Conservation (phyloP, 1,139 yeast genomes). For the Diutina rugosa region DNA sequence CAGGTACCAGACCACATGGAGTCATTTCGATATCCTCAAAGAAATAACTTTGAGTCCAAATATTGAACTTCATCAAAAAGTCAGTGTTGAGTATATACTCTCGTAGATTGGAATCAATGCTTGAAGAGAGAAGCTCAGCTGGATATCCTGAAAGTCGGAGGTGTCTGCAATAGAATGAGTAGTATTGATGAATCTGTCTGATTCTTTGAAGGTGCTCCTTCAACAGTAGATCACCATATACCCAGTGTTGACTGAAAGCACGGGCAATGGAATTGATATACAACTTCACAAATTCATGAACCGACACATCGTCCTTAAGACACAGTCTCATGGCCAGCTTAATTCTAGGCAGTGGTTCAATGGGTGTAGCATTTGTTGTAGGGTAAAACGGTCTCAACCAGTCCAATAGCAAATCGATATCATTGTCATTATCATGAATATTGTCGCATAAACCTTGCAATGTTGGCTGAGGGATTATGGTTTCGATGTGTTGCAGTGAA, state of each 20-base stretch:
- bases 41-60: neutral
- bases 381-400: conserved; percentile 27
- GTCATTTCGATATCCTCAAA: neutral
- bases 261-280: conserved; percentile 20
- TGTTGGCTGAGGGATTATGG: conserved; percentile 5
- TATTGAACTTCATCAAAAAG: neutral
- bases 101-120: neutral
- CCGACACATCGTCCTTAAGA: conserved; percentile 21
- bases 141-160: neutral
- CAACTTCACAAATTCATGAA: conserved; percentile 21
- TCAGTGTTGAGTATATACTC: neutral
- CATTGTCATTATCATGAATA: conserved; percentile 26
- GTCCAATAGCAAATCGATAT: conserved; percentile 22
- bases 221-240: neutral
- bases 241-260: neutral
- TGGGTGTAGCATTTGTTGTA: neutral
- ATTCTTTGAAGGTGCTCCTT: neutral
- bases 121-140: neutral
- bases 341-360: conserved; percentile 20
- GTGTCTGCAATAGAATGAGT: neutral
- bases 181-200: neutral
- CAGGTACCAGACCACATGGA: conserved; percentile 3
- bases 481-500: conserved; percentile 1
- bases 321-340: conserved; percentile 26
- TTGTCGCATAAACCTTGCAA: conserved; percentile 6